These are phyloP conservation scores for Epichloe sylvatica DNA, from an alignment of 2,329 filamentous ascomycete genomes.

Conservation along the genomic window DNA sequence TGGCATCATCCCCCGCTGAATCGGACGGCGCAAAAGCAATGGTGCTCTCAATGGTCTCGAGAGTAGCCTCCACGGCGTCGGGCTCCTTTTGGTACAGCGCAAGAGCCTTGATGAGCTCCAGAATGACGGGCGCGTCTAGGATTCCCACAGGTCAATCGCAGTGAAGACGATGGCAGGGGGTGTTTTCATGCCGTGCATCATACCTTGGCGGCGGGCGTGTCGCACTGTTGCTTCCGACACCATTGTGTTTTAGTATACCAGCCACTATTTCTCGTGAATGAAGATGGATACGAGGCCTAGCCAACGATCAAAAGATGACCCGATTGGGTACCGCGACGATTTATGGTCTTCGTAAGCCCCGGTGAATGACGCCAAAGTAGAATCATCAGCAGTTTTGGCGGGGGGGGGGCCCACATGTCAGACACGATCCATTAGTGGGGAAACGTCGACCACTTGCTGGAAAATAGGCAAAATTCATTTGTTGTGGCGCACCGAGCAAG, in stretches of 20 bases:
- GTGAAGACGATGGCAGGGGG: neutral
- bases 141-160: neutral
- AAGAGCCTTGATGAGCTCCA: conserved; percentile 69
- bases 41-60: conserved; percentile 55
- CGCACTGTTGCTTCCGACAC: conserved; percentile 8
- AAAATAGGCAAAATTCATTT: too few relatives aligned
- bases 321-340: too few relatives aligned
- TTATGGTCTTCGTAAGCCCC: too few relatives aligned
- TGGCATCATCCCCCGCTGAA: conserved; percentile 23
- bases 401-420: too few relatives aligned
- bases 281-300: too few relatives aligned
- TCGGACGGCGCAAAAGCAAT: conserved; percentile 58
- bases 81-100: conserved; percentile 77
- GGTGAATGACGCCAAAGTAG: too few relatives aligned
- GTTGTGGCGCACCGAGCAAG: too few relatives aligned
- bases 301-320: too few relatives aligned
- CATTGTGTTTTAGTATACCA: conserved; percentile 1
- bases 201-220: conserved; percentile 47
- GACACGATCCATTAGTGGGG: too few relatives aligned
- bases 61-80: conserved; percentile 62
- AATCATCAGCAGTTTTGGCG: too few relatives aligned
- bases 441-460: too few relatives aligned
- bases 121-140: conserved; percentile 67
- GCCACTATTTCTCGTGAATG: too few relatives aligned
- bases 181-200: neutral